A percentile compares a stretch with the other conserved stretches of the same genome.
phyloP scores from a whole-genome alignment of 2,329 filamentous ascomycete genomes.

The Pseudocercospora fuligena region DNA sequence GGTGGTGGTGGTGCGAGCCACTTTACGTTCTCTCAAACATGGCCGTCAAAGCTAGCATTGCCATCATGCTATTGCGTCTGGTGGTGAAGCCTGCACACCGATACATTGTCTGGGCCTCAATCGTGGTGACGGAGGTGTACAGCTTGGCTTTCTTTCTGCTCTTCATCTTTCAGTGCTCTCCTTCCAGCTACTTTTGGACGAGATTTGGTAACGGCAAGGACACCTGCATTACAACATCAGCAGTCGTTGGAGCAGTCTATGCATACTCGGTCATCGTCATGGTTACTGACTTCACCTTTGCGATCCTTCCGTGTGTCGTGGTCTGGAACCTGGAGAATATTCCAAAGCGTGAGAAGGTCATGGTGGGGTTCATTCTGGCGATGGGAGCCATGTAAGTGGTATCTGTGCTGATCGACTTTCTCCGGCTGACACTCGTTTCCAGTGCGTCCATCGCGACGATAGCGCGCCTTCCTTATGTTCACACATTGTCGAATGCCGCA shows the following conservation, averaged over 20 bases:
- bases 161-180: conserved; percentile 27
- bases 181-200: conserved; percentile 28
- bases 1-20: conserved; percentile 47
- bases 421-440: conserved; percentile 2
- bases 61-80: conserved; percentile 25
- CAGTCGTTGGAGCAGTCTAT: conserved; percentile 19
- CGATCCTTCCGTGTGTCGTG: conserved; percentile 38
- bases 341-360: conserved; percentile 35
- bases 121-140: conserved; percentile 25
- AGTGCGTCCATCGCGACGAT: conserved; percentile 28
- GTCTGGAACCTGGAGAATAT: conserved; percentile 39
- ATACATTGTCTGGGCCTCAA: conserved; percentile 17
- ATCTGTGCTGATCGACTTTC: too few relatives aligned
- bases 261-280: conserved; percentile 26
- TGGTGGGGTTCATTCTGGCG: conserved; percentile 39
- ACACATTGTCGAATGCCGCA: conserved; percentile 19
- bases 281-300: conserved; percentile 28
- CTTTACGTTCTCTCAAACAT: conserved; percentile 30
- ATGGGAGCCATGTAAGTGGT: conserved; percentile 37
- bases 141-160: conserved; percentile 27
- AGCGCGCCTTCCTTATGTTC: conserved; percentile 25
- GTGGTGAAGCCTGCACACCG: conserved; percentile 18
- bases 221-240: conserved; percentile 17
- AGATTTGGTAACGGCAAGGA: conserved; percentile 21
- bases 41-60: conserved; percentile 31